phyloP scores from a whole-genome alignment of 805 yeast genomes.

The Lipomyces japonicus region DNA sequence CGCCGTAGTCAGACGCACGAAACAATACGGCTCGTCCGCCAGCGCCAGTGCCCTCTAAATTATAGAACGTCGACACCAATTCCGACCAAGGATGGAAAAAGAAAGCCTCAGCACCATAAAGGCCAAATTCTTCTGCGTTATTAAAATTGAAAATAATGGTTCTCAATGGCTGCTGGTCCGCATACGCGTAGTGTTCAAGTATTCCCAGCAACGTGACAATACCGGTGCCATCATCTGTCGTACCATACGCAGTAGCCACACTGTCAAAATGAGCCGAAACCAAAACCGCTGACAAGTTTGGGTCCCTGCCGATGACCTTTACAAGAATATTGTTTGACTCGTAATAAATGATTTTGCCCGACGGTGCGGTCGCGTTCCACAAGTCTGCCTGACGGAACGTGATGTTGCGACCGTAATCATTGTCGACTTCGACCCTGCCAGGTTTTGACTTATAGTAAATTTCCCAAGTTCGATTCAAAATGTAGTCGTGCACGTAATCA shows the following conservation, averaged over 20 bases:
- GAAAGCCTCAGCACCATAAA: slow-evolving; percentile 77
- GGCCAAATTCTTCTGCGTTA: slow-evolving; percentile 86
- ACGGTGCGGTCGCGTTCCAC: slow-evolving; percentile 39
- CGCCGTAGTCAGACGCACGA: slow-evolving; percentile 56
- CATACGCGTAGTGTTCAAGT: slow-evolving; percentile 46
- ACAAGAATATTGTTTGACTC: slow-evolving; percentile 81
- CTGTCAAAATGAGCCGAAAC: slow-evolving; percentile 76
- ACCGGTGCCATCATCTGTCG: slow-evolving; percentile 92
- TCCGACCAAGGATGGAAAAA: slow-evolving; percentile 71
- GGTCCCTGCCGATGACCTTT: slow-evolving; percentile 61
- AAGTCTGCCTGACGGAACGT: slow-evolving; percentile 48
- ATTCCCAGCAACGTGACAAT: slow-evolving; percentile 75
- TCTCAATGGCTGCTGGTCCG: slow-evolving; percentile 50
- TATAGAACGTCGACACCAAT: slow-evolving; percentile 60
- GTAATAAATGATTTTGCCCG: slow-evolving; percentile 59
- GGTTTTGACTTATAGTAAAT: slow-evolving; percentile 36
- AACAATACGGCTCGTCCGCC: slow-evolving; percentile 83
- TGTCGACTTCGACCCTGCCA: slow-evolving; percentile 42
- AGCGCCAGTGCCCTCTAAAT: slow-evolving; percentile 90
- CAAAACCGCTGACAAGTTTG: slow-evolving; percentile 59
- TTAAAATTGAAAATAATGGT: slow-evolving; percentile 81
- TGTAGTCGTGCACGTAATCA: slow-evolving; percentile 68
- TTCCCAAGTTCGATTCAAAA: slow-evolving; percentile 44
- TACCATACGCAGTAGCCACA: slow-evolving; percentile 81
- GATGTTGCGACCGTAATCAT: slow-evolving; percentile 42